phyloP scores from a whole-genome alignment of 176 grass and related monocot species.

The Luzula sylvatica region DNA sequence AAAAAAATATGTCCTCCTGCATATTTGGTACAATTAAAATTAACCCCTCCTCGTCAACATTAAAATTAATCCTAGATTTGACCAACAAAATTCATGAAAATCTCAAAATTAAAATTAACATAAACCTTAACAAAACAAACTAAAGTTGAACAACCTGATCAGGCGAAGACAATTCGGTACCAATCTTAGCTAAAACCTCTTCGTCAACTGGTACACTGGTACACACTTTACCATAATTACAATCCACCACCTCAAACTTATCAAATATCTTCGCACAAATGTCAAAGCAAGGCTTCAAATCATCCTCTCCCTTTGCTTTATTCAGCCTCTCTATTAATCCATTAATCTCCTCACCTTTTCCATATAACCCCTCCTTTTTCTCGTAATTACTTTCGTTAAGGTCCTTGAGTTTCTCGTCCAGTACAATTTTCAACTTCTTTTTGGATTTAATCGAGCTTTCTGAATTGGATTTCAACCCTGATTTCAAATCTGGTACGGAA shows the following conservation, averaged over 20 bases:
- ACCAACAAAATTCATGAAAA: no score
- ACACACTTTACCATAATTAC: constrained; percentile 22
- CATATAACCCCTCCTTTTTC: constrained; percentile 18
- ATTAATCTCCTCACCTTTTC: constrained; percentile 29
- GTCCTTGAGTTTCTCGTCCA: constrained; percentile 64
- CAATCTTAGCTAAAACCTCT: no score
- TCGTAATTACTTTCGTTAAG: constrained; percentile 25
- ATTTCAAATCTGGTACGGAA: constrained; percentile 38
- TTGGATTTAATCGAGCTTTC: constrained; percentile 37
- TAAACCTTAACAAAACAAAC: no score
- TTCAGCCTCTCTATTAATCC: no score
- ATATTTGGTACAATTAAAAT: no score
- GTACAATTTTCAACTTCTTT: constrained; percentile 36
- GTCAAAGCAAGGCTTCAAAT: constrained; percentile 55
- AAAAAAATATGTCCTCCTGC: no score
- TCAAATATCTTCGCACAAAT: constrained; percentile 27
- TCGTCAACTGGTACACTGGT: constrained; percentile 31
- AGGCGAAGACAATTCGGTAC: no score
- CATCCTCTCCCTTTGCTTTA: no score
- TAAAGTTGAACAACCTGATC: no score
- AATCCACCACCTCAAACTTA: constrained; percentile 5
- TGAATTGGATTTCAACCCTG: constrained; percentile 47
- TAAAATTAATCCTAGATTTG: no score
- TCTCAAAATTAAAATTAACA: no score
- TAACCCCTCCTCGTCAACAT: no score